Evolutionary conservation across 2,329 filamentous ascomycete genomes (phyloP), one percentile per base, ranked within the genome.

Genomic region (Clarireedia sp.): DNA sequence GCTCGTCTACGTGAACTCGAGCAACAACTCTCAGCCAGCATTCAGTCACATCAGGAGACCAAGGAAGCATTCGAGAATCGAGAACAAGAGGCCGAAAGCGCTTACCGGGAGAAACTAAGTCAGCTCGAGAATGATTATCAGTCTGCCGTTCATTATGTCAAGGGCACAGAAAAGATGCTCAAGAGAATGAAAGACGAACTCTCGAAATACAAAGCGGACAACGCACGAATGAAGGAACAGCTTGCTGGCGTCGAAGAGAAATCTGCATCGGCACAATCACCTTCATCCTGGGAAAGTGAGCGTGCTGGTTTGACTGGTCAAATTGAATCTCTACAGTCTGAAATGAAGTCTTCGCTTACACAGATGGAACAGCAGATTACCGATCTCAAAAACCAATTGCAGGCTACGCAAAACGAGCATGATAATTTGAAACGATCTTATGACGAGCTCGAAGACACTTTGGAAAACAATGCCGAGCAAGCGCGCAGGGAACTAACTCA

Each of bases 131-230:
- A 91, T 68, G 94, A 99, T 70, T 96, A 99, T 69, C 90, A 96
- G 71, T 96, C 94, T 43, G 92, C 94, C 16, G 91, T 97, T 49
- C 94, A 96, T 71, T 99, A 99, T 67, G 89, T 99, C 63, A 95
- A 96, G 72, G 94, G 94, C 57, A 97, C 94, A 1, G 94, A 99
- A 73, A 97, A 96, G 79, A 96, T 99, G 90, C 81, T 99, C 48
- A 91, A 94, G 72, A 92, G 95, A 71, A 92, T 99, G 79, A 97
- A 97, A 75, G 90, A 96, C 66, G 94, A 99, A 73, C 78, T 99
- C n/a, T 79, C 87, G 54, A 89, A 90, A 56, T 94, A 95, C 73
- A 97, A 97, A 78, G 74, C 83, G 12, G 87, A 94, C 59, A 96
- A 96, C 66, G 75, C 78, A 17, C 87, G 87, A 58, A 77, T 99